Percentiles rank a stretch among this genome's conserved stretches.
Conservation (phyloP, 371 early-diverging fungal genomes). For the Mortierella sp. region DNA sequence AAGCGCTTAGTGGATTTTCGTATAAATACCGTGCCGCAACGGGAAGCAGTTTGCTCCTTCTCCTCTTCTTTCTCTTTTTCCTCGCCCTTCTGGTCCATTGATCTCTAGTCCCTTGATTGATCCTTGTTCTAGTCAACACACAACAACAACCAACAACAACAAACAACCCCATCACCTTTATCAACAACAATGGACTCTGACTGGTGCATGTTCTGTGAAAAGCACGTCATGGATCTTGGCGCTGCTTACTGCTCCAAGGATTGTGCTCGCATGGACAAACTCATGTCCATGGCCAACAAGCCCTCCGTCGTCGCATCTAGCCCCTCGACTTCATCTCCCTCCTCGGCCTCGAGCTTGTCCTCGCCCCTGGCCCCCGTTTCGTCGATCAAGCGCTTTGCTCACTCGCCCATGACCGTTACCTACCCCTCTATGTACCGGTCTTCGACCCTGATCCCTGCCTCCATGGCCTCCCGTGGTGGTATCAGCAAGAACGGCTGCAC, state of each 20-base stretch:
- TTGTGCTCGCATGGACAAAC: constrained; percentile 54
- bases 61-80: constrained; percentile 52
- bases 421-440: constrained; percentile 54
- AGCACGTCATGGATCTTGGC: constrained; percentile 58
- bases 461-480: constrained; percentile 55
- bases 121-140: constrained; percentile 35
- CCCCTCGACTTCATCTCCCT: not conserved
- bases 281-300: constrained; percentile 41
- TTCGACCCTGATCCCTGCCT: constrained; percentile 49
- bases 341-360: constrained; percentile 19
- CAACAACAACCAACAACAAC: constrained; percentile 1
- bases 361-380: constrained; percentile 20
- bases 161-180: constrained; percentile 3
- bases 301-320: constrained; percentile 2
- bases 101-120: constrained; percentile 53
- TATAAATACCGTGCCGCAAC: not conserved
- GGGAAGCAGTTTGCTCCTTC: constrained; percentile 35
- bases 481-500: constrained; percentile 50
- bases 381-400: constrained; percentile 44
- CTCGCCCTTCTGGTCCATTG: constrained; percentile 23
- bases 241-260: constrained; percentile 59
- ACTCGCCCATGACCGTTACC: constrained; percentile 49
- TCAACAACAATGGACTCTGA: constrained; percentile 53
- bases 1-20: constrained; percentile 6
- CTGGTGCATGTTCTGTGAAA: constrained; percentile 60